Conservation (phyloP, 78 protist genomes). For the Ministeria vibrans region DNA sequence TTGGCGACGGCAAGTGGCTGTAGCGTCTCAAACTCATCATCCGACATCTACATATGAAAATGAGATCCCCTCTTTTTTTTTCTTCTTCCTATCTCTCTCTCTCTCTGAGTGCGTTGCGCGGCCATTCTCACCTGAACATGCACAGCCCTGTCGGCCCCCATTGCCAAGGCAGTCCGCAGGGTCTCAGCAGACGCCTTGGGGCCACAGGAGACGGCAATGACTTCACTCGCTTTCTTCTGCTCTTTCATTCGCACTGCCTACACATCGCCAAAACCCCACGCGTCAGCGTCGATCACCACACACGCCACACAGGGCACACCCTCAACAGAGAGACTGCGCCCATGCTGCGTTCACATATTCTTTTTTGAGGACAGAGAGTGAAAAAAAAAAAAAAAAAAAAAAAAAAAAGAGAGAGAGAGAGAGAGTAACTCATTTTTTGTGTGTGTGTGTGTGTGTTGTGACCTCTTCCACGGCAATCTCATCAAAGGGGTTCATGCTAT, state of each 20-base stretch:
- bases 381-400: too few relatives aligned
- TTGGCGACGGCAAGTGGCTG: conserved; percentile 89
- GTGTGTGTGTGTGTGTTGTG: not conserved
- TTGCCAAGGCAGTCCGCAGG: conserved; percentile 84
- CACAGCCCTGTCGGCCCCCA: conserved; percentile 92
- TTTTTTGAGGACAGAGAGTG: too few relatives aligned
- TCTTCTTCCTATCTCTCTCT: too few relatives aligned
- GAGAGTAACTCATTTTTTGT: not conserved
- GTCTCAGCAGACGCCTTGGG: conserved; percentile 51
- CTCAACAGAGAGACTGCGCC: not conserved
- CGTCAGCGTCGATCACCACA: not conserved
- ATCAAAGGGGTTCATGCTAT: conserved; percentile 92
- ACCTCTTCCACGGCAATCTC: conserved; percentile 86
- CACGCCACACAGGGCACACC: not conserved
- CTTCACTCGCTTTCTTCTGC: conserved; percentile 39
- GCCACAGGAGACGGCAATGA: conserved; percentile 88
- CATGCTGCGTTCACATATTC: too few relatives aligned
- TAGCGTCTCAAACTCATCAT: conserved; percentile 7
- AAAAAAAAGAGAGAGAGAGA: not conserved
- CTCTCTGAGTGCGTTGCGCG: too few relatives aligned
- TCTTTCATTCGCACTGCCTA: conserved; percentile 88
- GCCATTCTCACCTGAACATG: too few relatives aligned
- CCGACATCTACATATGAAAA: not conserved
- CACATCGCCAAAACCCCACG: conserved; percentile 1
- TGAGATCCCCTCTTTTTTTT: too few relatives aligned